Conservation (phyloP, 768 basidiomycete genomes). For the Termitomyces sp. region DNA sequence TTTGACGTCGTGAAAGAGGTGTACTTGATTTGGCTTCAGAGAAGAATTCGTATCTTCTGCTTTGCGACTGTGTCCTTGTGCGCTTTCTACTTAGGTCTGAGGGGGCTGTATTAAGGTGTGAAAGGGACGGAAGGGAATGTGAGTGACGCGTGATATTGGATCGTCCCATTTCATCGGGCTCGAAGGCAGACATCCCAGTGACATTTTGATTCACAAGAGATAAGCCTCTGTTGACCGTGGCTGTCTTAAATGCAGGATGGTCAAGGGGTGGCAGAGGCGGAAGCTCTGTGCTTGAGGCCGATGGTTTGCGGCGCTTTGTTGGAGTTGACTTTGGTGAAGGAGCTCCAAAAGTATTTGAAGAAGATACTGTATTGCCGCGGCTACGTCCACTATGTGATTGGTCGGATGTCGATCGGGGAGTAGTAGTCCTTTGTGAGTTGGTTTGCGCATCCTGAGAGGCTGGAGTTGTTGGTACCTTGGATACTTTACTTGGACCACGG, state of each 20-base stretch:
- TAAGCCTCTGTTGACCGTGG: background rate
- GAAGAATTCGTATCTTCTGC: slow-evolving; percentile 7
- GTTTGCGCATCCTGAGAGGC: slow-evolving; percentile 1
- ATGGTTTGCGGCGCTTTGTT: slow-evolving; percentile 14
- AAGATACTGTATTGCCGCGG: slow-evolving; percentile 18
- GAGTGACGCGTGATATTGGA: slow-evolving; percentile 14
- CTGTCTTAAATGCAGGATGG: slow-evolving; percentile 33
- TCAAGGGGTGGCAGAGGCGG: slow-evolving; percentile 55
- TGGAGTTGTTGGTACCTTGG: slow-evolving; percentile 8
- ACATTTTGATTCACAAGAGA: slow-evolving; percentile 1
- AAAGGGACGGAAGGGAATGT: slow-evolving; percentile 19
- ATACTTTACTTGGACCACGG: slow-evolving; percentile 1
- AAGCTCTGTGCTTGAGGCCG: slow-evolving; percentile 27
- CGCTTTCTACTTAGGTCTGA: slow-evolving; percentile 6
- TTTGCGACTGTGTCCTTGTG: slow-evolving; percentile 13
- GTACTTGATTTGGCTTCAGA: slow-evolving; percentile 4
- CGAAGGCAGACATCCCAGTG: background rate
- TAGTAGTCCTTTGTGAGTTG: slow-evolving; percentile 5
- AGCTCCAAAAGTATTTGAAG: slow-evolving; percentile 29
- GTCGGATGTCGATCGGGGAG: slow-evolving; percentile 11
- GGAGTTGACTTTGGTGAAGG: slow-evolving; percentile 27
- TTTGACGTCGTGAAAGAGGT: slow-evolving; percentile 5
- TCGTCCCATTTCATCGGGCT: slow-evolving; percentile 1
- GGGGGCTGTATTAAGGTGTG: slow-evolving; percentile 9
- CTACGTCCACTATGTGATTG: slow-evolving; percentile 10